phyloP scores from a whole-genome alignment of 1,284 basidiomycete genomes.

The Neotropicomus parvogracilis region DNA sequence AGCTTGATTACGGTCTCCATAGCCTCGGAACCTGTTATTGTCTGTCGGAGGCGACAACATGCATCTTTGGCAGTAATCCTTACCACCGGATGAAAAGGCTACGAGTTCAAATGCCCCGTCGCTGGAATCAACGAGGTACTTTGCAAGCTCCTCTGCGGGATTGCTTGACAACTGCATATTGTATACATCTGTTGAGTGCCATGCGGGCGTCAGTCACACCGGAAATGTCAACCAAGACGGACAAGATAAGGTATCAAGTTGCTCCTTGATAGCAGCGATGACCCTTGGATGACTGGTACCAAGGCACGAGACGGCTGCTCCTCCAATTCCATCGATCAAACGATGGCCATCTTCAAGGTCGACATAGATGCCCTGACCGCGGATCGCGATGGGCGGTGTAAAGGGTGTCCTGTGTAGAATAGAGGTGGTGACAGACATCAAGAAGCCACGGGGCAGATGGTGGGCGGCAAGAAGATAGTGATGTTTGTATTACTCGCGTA shows the following conservation, averaged over 20 bases:
- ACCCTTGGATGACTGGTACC: slow-evolving; percentile 74
- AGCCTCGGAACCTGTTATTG: slow-evolving; percentile 68
- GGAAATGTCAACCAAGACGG: slow-evolving; percentile 23
- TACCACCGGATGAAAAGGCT: slow-evolving; percentile 72
- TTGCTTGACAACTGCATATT: slow-evolving; percentile 75
- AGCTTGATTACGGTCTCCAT: slow-evolving; percentile 81
- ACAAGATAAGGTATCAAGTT: slow-evolving; percentile 74
- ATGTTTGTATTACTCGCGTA: neutral
- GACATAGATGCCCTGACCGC: slow-evolving; percentile 67
- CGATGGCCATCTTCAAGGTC: slow-evolving; percentile 61
- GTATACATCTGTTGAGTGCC: slow-evolving; percentile 61
- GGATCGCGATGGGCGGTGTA: slow-evolving; percentile 62
- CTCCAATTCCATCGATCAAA: slow-evolving; percentile 75
- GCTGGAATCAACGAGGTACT: slow-evolving; percentile 54
- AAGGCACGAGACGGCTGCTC: slow-evolving; percentile 78
- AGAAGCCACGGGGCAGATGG: neutral
- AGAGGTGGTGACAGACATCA: slow-evolving; percentile 29
- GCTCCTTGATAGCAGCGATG: slow-evolving; percentile 68
- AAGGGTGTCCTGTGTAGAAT: slow-evolving; percentile 65
- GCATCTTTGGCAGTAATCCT: neutral
- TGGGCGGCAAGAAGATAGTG: neutral
- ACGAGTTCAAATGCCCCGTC: slow-evolving; percentile 70
- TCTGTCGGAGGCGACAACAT: slow-evolving; percentile 2
- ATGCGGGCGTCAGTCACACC: slow-evolving; percentile 5
- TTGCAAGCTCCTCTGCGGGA: slow-evolving; percentile 75